Evolutionary conservation across 2,329 filamentous ascomycete genomes (phyloP).

Genomic region (Sporothrix luriei): DNA sequence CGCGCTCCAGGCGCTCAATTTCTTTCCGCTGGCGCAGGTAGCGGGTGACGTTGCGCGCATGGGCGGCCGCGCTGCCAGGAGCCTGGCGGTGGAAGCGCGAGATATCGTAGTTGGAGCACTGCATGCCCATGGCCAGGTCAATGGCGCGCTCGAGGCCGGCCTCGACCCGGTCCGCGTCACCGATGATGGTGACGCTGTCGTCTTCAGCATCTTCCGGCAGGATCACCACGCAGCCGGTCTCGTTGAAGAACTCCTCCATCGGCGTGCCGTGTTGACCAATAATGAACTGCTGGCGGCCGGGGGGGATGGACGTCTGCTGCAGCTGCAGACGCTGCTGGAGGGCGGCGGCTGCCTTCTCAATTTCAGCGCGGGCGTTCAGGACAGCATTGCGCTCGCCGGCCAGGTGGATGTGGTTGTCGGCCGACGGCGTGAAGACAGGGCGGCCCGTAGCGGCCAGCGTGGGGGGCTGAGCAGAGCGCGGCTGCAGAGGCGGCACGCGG

Average conservation of each 20-base stretch:
- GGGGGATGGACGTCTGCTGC: slow-evolving; percentile 79
- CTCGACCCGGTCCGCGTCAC: slow-evolving; percentile 72
- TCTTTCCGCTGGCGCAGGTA: slow-evolving; percentile 83
- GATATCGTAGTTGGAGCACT: slow-evolving; percentile 80
- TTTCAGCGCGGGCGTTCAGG: slow-evolving; percentile 74
- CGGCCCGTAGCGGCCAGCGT: slow-evolving; percentile 62
- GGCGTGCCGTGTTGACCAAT: slow-evolving; percentile 80
- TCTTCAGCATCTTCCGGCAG: slow-evolving; percentile 77
- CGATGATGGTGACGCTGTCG: slow-evolving; percentile 82
- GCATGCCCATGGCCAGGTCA: slow-evolving; percentile 85
- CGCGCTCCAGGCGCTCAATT: slow-evolving; percentile 77
- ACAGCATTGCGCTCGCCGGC: slow-evolving; percentile 83
- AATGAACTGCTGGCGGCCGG: slow-evolving; percentile 91
- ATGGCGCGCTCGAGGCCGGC: slow-evolving; percentile 80
- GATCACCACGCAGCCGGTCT: slow-evolving; percentile 89
- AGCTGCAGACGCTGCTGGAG: slow-evolving; percentile 75
- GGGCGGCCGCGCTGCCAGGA: slow-evolving; percentile 69
- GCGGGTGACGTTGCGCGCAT: slow-evolving; percentile 83
- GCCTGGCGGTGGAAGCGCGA: slow-evolving; percentile 75
- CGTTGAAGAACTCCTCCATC: slow-evolving; percentile 80
- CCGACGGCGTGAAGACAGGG: slow-evolving; percentile 70
- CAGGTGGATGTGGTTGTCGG: slow-evolving; percentile 78
- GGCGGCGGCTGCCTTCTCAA: slow-evolving; percentile 76
- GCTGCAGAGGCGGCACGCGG: slow-evolving; percentile 79
- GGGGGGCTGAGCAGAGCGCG: slow-evolving; percentile 70